Evolutionary conservation across 306 rosid genomes (phyloP).

Genomic region (Prunus armeniaca): DNA sequence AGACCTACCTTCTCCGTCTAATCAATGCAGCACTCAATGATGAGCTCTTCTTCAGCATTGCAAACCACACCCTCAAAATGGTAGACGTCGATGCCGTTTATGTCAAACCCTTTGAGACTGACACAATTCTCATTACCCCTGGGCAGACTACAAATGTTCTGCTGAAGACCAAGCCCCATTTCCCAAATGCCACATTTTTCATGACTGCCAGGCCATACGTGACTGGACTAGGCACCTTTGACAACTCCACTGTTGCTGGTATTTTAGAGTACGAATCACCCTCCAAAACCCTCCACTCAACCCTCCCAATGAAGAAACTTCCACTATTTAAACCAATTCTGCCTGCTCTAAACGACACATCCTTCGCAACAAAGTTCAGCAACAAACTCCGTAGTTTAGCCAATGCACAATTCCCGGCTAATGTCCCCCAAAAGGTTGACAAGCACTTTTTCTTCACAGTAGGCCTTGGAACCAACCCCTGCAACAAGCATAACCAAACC

Average conservation of each 20-base stretch:
- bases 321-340: constrained; percentile 44
- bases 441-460: constrained; percentile 55
- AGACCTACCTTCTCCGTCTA: constrained; percentile 55
- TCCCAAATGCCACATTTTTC: constrained; percentile 56
- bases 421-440: constrained; percentile 63
- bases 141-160: constrained; percentile 71
- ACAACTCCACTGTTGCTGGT: constrained; percentile 67
- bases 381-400: constrained; percentile 49
- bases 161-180: constrained; percentile 46
- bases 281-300: constrained; percentile 13
- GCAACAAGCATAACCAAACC: constrained; percentile 35
- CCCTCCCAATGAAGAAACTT: constrained; percentile 28
- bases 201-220: constrained; percentile 61
- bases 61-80: constrained; percentile 56
- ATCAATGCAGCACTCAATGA: constrained; percentile 71
- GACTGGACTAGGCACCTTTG: constrained; percentile 60
- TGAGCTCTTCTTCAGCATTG: constrained; percentile 66
- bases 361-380: constrained; percentile 45
- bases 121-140: constrained; percentile 50
- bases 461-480: constrained; percentile 61
- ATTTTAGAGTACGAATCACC: constrained; percentile 48
- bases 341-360: constrained; percentile 60
- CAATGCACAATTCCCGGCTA: constrained; percentile 47
- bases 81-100: constrained; percentile 63
- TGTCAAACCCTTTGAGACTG: constrained; percentile 51